Base-by-base conservation (phyloP, 352 stramenopile species). In the Globisporangium solare region DNA sequence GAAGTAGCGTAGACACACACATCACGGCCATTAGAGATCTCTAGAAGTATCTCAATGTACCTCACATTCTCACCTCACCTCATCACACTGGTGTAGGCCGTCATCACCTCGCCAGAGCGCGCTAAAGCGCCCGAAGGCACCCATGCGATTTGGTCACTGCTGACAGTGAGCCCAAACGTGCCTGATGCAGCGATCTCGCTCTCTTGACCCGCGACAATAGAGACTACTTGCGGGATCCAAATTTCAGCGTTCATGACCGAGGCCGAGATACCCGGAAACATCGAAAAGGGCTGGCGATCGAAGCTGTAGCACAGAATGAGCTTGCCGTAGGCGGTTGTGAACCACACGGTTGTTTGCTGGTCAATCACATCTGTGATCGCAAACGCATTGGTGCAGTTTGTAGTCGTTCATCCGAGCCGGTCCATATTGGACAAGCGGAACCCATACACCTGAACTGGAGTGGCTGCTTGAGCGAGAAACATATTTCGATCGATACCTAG, bases 251-350 rank as follows among this genome's bases (percentile, higher is more conserved):
- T 68, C 0, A 71, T 71, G 0, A 83, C 73, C 0, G 64, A 49
- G 0, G 86, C 47, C 7, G 58, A 56, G 21, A 87, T 61, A 0
- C 42, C 56, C 6, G 55, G 39, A 54, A 86, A 86, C 2, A 79
- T 51, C n/a, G 67, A 55, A n/a, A 85, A 88, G 4, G 74, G 76
- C 39, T 89, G 74, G 2, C 65, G 58, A 35, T 74, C 61, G 56
- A 88, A 89, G 45, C 79, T 89, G 45, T 88, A 89, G 48, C 79
- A 89, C 8, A 89, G 51, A 21, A 58, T 67, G 15, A 88, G 56
- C 21, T 68, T 63, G 0, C 67, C 51, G 55, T 76, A 80, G 5
- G 61, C 68, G 7, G 66, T 53, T 2, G 54, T 20, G 49, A 86
- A 83, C 1, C 59, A 31, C 0, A 86, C 48, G 5, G 50, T 66